A percentile compares a stretch with the other conserved stretches of the same genome.
Conservation (phyloP, 2,329 filamentous ascomycete species). For the Xylariaceae sp. region DNA sequence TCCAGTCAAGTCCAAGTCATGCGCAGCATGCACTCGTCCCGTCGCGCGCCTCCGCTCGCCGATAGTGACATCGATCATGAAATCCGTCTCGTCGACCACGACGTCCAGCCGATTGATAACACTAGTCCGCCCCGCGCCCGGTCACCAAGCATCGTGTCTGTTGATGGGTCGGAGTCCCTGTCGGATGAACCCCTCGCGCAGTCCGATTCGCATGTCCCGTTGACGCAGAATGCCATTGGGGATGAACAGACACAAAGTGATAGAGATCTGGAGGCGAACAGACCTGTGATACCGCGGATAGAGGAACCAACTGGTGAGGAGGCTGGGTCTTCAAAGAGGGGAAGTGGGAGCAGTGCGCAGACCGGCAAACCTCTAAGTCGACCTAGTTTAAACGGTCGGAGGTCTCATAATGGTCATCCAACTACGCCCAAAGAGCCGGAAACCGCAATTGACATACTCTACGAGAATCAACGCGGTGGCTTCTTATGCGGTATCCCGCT, state of each 20-base stretch:
- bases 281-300: constrained; percentile 16
- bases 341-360: not conserved
- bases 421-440: constrained; percentile 33
- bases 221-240: constrained; percentile 19
- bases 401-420: constrained; percentile 1
- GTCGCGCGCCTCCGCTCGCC: constrained; percentile 50
- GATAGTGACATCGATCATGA: constrained; percentile 65
- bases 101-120: constrained; percentile 36
- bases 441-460: constrained; percentile 75
- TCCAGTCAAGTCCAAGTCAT: constrained; percentile 26
- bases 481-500: constrained; percentile 84
- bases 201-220: constrained; percentile 23
- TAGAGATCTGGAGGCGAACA: constrained; percentile 13
- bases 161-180: constrained; percentile 14
- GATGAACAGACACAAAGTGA: constrained; percentile 10
- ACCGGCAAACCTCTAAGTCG: constrained; percentile 4
- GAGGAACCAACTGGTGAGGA: constrained; percentile 9
- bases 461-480: constrained; percentile 89
- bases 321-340: not conserved
- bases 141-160: constrained; percentile 16
- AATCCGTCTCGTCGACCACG: constrained; percentile 63
- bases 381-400: not conserved
- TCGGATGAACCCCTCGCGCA: constrained; percentile 22
- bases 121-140: constrained; percentile 16
- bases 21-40: constrained; percentile 45